Evolutionary conservation across 768 basidiomycete genomes (phyloP), one percentile per base, ranked within the genome.

Genomic region (Hirschioporus abietinus): DNA sequence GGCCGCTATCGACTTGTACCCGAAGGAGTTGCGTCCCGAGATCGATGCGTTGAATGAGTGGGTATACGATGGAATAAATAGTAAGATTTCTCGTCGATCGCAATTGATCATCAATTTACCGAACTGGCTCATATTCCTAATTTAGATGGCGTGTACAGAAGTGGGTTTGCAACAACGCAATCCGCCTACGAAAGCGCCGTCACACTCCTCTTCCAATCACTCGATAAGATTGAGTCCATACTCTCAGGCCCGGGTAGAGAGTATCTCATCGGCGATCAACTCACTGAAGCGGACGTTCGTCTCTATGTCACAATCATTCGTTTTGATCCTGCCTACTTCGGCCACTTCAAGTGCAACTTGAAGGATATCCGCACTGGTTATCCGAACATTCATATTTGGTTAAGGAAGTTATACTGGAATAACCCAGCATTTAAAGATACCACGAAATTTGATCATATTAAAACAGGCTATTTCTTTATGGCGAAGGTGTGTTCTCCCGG

Each of bases 231-330:
- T 36, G 96, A 99, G 74, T 84, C 85, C 73, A 78, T 91, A 35
- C 80, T 98, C 64, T 12, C 42, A 12, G 92, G 88, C 30, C 81
- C 81, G 30, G 92, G 88, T 12, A 91, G 91, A 74, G 86, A 93
- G 34, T 97, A 90, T 76, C 83, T 98, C 62, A 81, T 97, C 60
- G 95, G 95, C n/a, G 81, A 86, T 71, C 79, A 67, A 63, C 84
- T 99, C 61, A 97, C 95, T 0, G 92, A 94, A 74, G 90, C 91
- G 1, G 92, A 93, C 70, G 79, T 90, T 64, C 86, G 96, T 64
- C 88, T 99, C 58, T 99, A 86, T 79, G 95, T 96, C n/a, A 97
- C 96, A 1, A 89, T 95, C 67, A 90, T 95, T 68, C 92, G 94
- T 36, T 96, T 95, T 77, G 95, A 96, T 71, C 88, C 89, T 0